Percentiles rank a stretch among this genome's conserved stretches.
These are phyloP conservation scores for Colletotrichum ledebouriae DNA, from an alignment of 2,329 filamentous ascomycete genomes.

Conservation along the genomic window DNA sequence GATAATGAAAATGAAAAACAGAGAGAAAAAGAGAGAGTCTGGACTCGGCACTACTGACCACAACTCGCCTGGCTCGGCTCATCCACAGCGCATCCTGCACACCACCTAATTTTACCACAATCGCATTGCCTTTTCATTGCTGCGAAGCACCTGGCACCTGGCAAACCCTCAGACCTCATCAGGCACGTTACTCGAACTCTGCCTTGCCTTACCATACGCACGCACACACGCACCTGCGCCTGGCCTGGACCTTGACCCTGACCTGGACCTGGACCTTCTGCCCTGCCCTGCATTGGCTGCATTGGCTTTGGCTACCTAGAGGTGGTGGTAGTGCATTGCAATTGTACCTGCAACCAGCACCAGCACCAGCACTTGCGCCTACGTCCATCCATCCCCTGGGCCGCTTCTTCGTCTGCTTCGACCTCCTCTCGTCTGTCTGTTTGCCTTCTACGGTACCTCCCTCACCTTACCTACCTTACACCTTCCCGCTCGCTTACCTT, in stretches of 20 bases:
- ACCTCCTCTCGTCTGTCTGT: conserved; percentile 4
- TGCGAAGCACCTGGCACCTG: background rate
- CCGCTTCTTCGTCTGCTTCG: conserved; percentile 23
- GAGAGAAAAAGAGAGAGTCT: background rate
- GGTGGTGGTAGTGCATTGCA: background rate
- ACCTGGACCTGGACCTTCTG: conserved; percentile 26
- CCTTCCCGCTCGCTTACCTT: conserved; percentile 34
- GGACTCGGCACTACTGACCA: conserved; percentile 37
- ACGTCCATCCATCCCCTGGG: background rate
- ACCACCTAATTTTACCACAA: conserved; percentile 6
- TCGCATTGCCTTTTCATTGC: conserved; percentile 10
- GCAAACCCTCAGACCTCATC: background rate
- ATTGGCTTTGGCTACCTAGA: background rate
- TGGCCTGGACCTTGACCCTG: conserved; percentile 32
- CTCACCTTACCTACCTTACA: background rate
- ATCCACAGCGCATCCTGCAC: background rate
- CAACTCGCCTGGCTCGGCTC: background rate
- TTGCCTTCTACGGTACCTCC: conserved; percentile 22
- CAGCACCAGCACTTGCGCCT: background rate
- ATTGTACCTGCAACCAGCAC: conserved; percentile 17
- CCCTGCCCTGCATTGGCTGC: conserved; percentile 17
- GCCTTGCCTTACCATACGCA: conserved; percentile 10
- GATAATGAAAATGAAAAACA: no score
- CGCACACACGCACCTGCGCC: conserved; percentile 30
- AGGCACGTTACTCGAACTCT: background rate